Evolutionary conservation across 192 early-diverging fungal genomes (phyloP), one percentile per base, ranked within the genome.

Genomic region (Funneliformis mosseae): DNA sequence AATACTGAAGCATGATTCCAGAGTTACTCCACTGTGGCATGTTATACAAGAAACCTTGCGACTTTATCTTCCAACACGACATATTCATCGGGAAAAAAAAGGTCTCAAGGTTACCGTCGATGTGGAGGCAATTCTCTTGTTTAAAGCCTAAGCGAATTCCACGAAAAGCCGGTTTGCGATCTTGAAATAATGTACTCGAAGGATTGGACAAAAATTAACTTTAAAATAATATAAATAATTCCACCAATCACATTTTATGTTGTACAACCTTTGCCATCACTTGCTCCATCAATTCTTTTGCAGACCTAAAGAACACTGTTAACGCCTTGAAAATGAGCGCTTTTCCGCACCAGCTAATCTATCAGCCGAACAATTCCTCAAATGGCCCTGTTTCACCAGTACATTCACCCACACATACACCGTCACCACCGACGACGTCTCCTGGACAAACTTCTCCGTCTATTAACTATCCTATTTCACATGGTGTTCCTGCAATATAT

Each of bases 331-430:
- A 69, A 42, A 78, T 78, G 76, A 55, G 67, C 33, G 9, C 75
- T 45, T 78, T 67, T 78, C 63, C 46, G 18, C 69, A 75, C 63
- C 76, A 78, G 25, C 41, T 78, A 78, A 78, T 78, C 33, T 78
- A 67, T 78, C 67, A 69, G 18, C 39, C 12, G 8, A 76, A 76
- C 55, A 45, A 45, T 78, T 67, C 62, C 43, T 14, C 76, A 8
- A 78, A 78, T 74, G 48, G 42, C 63, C 60, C 28, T 0, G 76
- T 78, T 27, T 78, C 76, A 3, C 76, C 76, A 12, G 39, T 46
- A 27, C 76, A 78, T 12, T 78, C 76, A 28, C 76, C 76, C 21
- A 45, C 76, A 28, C 61, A 78, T 48, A 67, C 76, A 6, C 76
- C 76, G 27, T 78, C 76, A 11, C 76, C 76, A 2, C 67, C 67